Percentiles rank a stretch among this genome's conserved stretches.
Conservation (phyloP, 2,329 filamentous ascomycete genomes). For the Fusarium goolgardi region DNA sequence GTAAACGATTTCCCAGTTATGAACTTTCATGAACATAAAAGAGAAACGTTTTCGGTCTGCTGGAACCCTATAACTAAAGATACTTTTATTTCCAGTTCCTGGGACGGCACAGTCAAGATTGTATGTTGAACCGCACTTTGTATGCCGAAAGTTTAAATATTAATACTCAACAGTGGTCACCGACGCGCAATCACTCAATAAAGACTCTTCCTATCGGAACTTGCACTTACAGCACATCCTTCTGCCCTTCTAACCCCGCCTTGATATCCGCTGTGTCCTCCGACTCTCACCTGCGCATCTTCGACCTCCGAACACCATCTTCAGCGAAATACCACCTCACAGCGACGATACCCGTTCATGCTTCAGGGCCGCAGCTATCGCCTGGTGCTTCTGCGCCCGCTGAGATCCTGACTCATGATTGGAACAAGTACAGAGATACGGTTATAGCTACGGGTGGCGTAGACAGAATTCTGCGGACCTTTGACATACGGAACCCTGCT, state of each 20-base stretch:
- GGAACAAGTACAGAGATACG: conserved; percentile 95
- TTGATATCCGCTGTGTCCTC: conserved; percentile 88
- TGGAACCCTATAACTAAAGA: conserved; percentile 95
- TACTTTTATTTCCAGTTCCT: conserved; percentile 89
- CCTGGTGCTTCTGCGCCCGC: conserved; percentile 66
- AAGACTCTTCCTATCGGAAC: conserved; percentile 89
- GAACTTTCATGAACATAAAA: conserved; percentile 92
- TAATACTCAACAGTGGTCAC: conserved; percentile 75
- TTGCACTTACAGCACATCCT: conserved; percentile 94
- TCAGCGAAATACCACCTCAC: conserved; percentile 90
- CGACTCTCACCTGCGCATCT: conserved; percentile 89
- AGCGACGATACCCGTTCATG: conserved; percentile 84
- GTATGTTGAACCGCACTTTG: conserved; percentile 51
- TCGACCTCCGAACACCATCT: conserved; percentile 88
- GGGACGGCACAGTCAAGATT: conserved; percentile 96
- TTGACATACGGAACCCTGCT: conserved; percentile 83
- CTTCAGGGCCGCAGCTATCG: conserved; percentile 62
- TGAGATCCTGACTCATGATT: conserved; percentile 94
- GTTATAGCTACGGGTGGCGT: conserved; percentile 90
- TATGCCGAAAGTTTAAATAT: not conserved
- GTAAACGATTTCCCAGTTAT: conserved; percentile 87
- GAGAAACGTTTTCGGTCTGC: conserved; percentile 90
- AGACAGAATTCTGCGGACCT: conserved; percentile 86
- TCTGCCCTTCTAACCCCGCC: conserved; percentile 87
- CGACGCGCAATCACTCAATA: conserved; percentile 77